Conservation (phyloP, 495 filamentous ascomycete species). For the Penicillium mononematosum region DNA sequence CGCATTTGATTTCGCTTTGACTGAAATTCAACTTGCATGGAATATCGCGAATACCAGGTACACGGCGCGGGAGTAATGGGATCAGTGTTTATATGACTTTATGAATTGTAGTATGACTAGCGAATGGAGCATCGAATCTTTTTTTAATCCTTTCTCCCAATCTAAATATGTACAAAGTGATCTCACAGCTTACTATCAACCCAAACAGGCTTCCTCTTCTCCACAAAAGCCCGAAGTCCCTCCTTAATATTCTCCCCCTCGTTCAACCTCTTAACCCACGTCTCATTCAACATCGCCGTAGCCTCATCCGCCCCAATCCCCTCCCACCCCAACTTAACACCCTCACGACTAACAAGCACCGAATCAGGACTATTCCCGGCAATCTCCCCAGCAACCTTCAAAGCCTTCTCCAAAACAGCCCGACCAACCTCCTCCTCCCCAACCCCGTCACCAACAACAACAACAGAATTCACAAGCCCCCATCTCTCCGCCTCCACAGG, state of each 20-base stretch:
- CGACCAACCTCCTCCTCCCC: slow-evolving; percentile 26
- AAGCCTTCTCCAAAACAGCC: slow-evolving; percentile 48
- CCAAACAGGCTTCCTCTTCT: slow-evolving; percentile 77
- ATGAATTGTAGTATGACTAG: slow-evolving; percentile 21
- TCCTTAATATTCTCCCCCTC: slow-evolving; percentile 78
- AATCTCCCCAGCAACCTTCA: slow-evolving; percentile 49
- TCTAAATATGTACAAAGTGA: too few species aligned
- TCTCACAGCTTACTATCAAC: slow-evolving; percentile 69
- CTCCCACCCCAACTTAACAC: slow-evolving; percentile 71
- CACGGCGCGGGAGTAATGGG: slow-evolving; percentile 24
- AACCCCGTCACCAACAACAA: slow-evolving; percentile 31
- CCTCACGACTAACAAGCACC: slow-evolving; percentile 67
- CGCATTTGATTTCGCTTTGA: slow-evolving; percentile 24
- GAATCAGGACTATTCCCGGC: slow-evolving; percentile 68
- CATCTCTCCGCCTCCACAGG: slow-evolving; percentile 62
- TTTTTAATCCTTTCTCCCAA: not conserved
- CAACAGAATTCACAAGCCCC: slow-evolving; percentile 71
- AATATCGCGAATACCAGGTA: slow-evolving; percentile 32
- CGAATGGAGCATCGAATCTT: slow-evolving; percentile 9
- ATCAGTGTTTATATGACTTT: slow-evolving; percentile 14
- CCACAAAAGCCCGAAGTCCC: slow-evolving; percentile 76
- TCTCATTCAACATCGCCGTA: slow-evolving; percentile 55
- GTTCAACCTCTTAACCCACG: slow-evolving; percentile 60
- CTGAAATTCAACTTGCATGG: slow-evolving; percentile 29
- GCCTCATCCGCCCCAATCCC: slow-evolving; percentile 64